Evolutionary conservation across 2,329 filamentous ascomycete species (phyloP), one percentile per base, ranked within the genome.

Genomic region (Fusarium sp.): DNA sequence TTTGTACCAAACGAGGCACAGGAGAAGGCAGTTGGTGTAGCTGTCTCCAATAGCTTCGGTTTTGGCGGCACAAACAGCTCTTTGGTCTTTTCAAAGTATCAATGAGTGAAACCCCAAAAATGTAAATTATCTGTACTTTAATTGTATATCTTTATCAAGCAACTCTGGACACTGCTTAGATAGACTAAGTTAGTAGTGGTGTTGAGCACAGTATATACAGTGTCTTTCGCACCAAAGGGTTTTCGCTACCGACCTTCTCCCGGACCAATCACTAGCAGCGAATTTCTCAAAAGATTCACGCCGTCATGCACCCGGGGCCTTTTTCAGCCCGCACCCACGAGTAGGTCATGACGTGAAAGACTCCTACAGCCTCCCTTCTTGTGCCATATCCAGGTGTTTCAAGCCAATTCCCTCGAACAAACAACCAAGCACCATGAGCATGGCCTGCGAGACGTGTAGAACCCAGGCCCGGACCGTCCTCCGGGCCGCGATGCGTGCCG

Each of bases 51-150:
- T 76, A 98, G 95, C 77, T 99, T 99, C 81, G 96, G 96, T 0
- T 99, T 99, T 82, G 96, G 96, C 13, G 96, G 96, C 17, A 98
- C 95, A 2, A 99, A 99, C 81, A 94, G 95, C 42, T 94, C 90
- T 55, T 82, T 99, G 38, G 94, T 94, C 53, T 95, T 98, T 74
- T 86, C 86, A 9, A 77, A 71, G 31, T 58, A 76, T 44, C 34
- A 28, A 53, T 70, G 43, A 53, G 26, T 1, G 17, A 14, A 38
- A n/a, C 15, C 31, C 22, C 28, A 40, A 39, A n/a, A 15, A 53
- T 60, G 51, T 22, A 53, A 34, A 55, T 22, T 43, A 63, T 13
- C 4, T 67, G 47, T 61, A 59, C n/a, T 51, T 50, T 38, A 44
- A 58, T 39, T 34, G n/a, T 26, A 39, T 9, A 11, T 42, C 21